Evolutionary conservation across 83 land plant genomes (phyloP), one percentile per base, ranked within the genome.

Genomic region (Diphasiastrum complanatum): DNA sequence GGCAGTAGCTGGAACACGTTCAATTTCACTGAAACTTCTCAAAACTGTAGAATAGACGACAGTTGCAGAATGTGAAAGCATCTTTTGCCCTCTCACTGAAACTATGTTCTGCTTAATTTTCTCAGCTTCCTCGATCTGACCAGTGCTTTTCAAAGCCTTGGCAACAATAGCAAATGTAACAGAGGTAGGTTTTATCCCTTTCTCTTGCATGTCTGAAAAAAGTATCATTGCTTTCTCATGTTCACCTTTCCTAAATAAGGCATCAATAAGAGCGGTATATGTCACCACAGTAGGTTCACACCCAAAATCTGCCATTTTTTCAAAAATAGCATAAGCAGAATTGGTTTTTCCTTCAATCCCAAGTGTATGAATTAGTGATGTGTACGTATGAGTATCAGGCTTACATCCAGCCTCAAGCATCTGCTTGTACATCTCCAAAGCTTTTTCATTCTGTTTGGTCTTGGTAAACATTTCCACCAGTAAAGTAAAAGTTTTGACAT

Each of bases 261-360:
- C 56, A 65, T 78, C 83, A 50, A 85, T 73, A 25, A 86, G 54
- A n/a, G 84, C 70, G 1, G 84, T 85, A 61, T 86, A 88, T 32
- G 76, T 73, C 2, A 81, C 72, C 30, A 78, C 75, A 75, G 80
- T 82, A n/a, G 81, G 67, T 33, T 60, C 41, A 49, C 74, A 59
- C 2, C 72, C 80, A 30, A 20, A 26, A 0, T 26, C 38, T 14
- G 30, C 14, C 59, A 55, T 55, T 43, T 51, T 73, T 34, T 37
- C 37, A 63, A 54, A 41, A 18, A 65, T 31, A 8, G 26, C 16
- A 19, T 65, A 5, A 2, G 46, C 46, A 40, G 31, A 45, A 2
- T 33, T 45, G 4, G 38, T 36, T 35, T 56, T 65, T 16, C 29
- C 61, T 26, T 56, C 64, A 10, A 45, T 26, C 16, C 68, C 68